Base-by-base conservation (phyloP, 306 rosid genomes). In the Cucurbita maxima region DNA sequence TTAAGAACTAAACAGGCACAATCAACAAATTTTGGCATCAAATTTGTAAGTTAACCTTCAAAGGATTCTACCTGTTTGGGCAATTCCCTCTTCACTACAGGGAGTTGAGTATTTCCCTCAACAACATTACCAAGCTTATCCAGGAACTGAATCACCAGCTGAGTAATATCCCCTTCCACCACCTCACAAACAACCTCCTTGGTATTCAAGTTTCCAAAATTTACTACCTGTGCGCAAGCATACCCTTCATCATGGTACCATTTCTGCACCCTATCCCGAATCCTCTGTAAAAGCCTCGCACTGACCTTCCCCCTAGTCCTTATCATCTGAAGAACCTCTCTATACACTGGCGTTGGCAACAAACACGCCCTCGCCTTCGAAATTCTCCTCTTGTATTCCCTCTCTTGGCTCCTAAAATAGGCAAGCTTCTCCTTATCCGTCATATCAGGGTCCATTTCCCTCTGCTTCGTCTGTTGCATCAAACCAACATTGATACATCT, bases 241-340 rank as follows among this genome's bases (percentile, higher is more conserved):
- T 86, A 94, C 7, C 99, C 99, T 79, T 89, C 95, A 68, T 94
- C 99, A 18, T 90, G 97, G 76, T 94, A 94, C 99, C 99, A 94
- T 52, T 82, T 90, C 82, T 94, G 99, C 4, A 94, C 99, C n/a
- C 88, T 52, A 55, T 94, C 99, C 72, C 99, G 78, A 38, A 94
- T 94, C 87, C 77, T 86, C 88, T 94, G 99, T 87, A 94, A 71
- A 54, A 88, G 77, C 88, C 99, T 86, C 6, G 99, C 97, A 58
- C 96, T 91, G 40, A 94, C 97, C 58, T 79, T 86, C 45, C 90
- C 97, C 34, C 86, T 89, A 8, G 80, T 86, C 58, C 79, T 85
- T 76, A 94, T 76, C 99, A 94, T 84, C 45, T 78, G 76, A 76
- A 87, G 10, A 54, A 94, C 88, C 79, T 94, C 97, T 48, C 71